phyloP scores from a whole-genome alignment of 169 alveolate genomes.

The Sarcocystis neurona region DNA sequence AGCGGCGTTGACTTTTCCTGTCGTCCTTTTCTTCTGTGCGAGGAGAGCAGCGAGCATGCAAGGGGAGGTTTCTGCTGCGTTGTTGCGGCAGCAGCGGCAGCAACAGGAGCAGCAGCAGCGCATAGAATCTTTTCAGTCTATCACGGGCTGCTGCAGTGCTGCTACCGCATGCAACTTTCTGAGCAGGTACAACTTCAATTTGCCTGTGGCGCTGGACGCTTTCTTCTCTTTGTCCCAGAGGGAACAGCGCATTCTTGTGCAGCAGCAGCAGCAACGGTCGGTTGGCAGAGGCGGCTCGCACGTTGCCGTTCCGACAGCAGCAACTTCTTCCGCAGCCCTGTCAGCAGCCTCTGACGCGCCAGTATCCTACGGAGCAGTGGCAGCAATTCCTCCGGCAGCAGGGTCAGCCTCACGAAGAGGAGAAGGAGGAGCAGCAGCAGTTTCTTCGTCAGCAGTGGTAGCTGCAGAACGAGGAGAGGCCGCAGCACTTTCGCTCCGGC shows the following conservation, averaged over 20 bases:
- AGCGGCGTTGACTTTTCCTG: too few species aligned
- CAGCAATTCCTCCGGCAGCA: constrained; percentile 3
- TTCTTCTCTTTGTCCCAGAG: not conserved
- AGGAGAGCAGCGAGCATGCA: too few species aligned
- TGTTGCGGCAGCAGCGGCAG: too few species aligned
- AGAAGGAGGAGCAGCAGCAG: too few species aligned
- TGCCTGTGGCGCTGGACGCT: constrained; percentile 8
- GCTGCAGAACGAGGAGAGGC: too few species aligned
- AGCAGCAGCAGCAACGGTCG: not conserved
- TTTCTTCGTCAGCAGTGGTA: too few species aligned
- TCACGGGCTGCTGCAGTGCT: constrained; percentile 33
- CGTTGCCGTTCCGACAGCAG: not conserved
- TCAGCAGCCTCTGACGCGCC: not conserved
- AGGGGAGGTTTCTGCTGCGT: too few species aligned
- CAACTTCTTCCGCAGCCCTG: not conserved
- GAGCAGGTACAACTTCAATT: constrained; percentile 41
- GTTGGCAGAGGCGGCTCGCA: not conserved
- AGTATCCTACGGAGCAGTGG: not conserved
- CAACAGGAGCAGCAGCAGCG: constrained; percentile 30
- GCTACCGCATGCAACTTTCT: constrained; percentile 27
- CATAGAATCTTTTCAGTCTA: not conserved
- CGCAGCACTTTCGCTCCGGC: too few species aligned
- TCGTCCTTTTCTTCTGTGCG: too few species aligned
- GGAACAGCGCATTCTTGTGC: not conserved
- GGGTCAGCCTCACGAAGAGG: too few species aligned